These are phyloP conservation scores for Telfairia occidentalis DNA, from an alignment of 331 rosid genomes.

Conservation along the genomic window DNA sequence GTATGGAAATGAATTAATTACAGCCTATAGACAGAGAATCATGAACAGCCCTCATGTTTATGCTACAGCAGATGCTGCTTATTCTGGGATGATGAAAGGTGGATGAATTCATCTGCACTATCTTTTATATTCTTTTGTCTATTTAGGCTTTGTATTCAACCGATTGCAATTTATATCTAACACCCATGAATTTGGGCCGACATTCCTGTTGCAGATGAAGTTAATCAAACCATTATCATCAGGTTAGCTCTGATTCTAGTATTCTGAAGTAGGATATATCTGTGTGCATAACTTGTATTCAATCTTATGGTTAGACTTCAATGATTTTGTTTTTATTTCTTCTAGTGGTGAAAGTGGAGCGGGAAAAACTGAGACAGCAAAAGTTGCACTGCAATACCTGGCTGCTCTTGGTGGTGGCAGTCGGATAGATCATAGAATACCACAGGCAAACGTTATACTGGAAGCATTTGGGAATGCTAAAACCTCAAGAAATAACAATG, in stretches of 20 bases:
- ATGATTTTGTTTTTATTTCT: conserved; percentile 15
- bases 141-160: not conserved
- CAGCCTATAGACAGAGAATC: conserved; percentile 48
- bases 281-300: conserved; percentile 11
- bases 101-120: not conserved
- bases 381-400: conserved; percentile 77
- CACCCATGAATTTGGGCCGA: conserved; percentile 19
- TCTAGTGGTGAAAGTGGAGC: conserved; percentile 97
- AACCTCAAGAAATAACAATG: conserved; percentile 70
- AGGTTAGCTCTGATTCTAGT: conserved; percentile 43
- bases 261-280: conserved; percentile 12
- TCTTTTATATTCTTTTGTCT: conserved; percentile 6
- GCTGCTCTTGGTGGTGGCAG: conserved; percentile 65
- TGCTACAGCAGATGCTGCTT: conserved; percentile 64
- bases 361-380: conserved; percentile 93
- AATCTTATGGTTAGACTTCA: not conserved
- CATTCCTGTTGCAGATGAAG: conserved; percentile 56
- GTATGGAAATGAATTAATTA: conserved; percentile 56
- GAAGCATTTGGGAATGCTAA: conserved; percentile 97
- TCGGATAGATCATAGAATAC: conserved; percentile 55
- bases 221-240: conserved; percentile 79
- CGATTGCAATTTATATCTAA: conserved; percentile 15
- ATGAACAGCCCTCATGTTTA: conserved; percentile 69
- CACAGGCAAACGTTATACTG: conserved; percentile 56
- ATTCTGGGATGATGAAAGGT: conserved; percentile 83